phyloP scores from a whole-genome alignment of 2,329 filamentous ascomycete species.

The Lachnellula subtilissima region DNA sequence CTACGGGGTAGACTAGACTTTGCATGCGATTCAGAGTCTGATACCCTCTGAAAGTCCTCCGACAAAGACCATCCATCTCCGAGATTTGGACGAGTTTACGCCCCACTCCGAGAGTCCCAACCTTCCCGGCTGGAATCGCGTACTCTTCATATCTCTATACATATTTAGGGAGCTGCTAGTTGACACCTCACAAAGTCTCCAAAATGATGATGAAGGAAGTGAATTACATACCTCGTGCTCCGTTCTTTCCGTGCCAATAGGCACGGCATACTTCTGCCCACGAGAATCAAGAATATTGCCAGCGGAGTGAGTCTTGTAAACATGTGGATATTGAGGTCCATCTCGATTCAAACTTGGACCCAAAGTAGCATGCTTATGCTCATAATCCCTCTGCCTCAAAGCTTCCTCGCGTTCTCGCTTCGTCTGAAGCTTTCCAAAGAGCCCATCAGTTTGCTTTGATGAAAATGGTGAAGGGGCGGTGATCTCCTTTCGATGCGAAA shows the following conservation, averaged over 20 bases:
- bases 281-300: slow-evolving; percentile 78
- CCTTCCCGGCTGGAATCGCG: slow-evolving; percentile 73
- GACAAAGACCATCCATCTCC: slow-evolving; percentile 83
- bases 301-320: slow-evolving; percentile 78
- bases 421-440: slow-evolving; percentile 60
- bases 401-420: slow-evolving; percentile 74
- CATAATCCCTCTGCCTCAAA: slow-evolving; percentile 68
- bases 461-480: slow-evolving; percentile 41
- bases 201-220: background rate
- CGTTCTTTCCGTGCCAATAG: slow-evolving; percentile 64
- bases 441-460: slow-evolving; percentile 35
- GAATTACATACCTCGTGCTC: slow-evolving; percentile 47
- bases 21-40: slow-evolving; percentile 96
- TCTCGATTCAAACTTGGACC: slow-evolving; percentile 65
- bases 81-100: slow-evolving; percentile 74
- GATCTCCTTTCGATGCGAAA: slow-evolving; percentile 69
- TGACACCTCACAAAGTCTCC: background rate
- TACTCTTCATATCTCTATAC: slow-evolving; percentile 83
- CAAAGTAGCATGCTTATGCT: slow-evolving; percentile 75
- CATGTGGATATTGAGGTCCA: slow-evolving; percentile 82
- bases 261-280: slow-evolving; percentile 79
- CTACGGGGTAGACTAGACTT: slow-evolving; percentile 90
- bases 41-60: slow-evolving; percentile 90
- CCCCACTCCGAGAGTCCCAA: slow-evolving; percentile 67
- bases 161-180: slow-evolving; percentile 5